Evolutionary conservation across 2,329 filamentous ascomycete species (phyloP), one percentile per base, ranked within the genome.

Genomic region (Verticillium isaacii): DNA sequence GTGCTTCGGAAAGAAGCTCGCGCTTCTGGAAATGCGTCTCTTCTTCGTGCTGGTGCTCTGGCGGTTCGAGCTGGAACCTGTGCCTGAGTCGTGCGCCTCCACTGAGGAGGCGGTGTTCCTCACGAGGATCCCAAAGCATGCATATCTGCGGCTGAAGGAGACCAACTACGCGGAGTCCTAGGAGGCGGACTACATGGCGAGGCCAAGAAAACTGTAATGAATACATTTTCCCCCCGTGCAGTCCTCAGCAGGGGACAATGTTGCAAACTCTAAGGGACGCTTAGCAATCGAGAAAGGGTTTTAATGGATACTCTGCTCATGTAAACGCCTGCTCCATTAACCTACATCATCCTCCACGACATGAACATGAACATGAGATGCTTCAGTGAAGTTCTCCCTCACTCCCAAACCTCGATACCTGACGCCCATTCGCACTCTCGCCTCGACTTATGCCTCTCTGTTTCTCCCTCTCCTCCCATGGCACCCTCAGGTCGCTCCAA

Each of bases 21-120:
- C 71, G 8, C 69, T 71, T 41, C 23, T 73, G 6, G 68, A 75
- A 64, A n/a, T 75, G 62, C 66, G 66, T 29, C 62, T 72, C 2
- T 36, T 69, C 14, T 11, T 69, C 1, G 62, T 63, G 5, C 56
- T 73, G 14, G 52, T 72, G 15, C 50, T 72, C n/a, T 73, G 70
- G 70, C 67, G 63, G n/a, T 72, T 70, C 45, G 66, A 70, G 55
- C 56, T 71, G 29, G 23, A 61, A 57, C 72, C 58, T 36, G 34
- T 58, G 25, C 15, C 25, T 2, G 57, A 61, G 50, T 23, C 61
- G 19, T 60, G 71, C 37, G 64, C 67, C 9, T 60, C 58, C 1
- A 62, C 65, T 50, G 69, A 67, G 2, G 64, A 68, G 12, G 45
- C 61, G 15, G 67, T 70, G 59, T 66, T 58, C 32, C 50, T 73